Percentiles rank a stretch among this genome's conserved stretches.
Evolutionary conservation across 345 rosid genomes (phyloP).

Genomic region (Populus davidiana): DNA sequence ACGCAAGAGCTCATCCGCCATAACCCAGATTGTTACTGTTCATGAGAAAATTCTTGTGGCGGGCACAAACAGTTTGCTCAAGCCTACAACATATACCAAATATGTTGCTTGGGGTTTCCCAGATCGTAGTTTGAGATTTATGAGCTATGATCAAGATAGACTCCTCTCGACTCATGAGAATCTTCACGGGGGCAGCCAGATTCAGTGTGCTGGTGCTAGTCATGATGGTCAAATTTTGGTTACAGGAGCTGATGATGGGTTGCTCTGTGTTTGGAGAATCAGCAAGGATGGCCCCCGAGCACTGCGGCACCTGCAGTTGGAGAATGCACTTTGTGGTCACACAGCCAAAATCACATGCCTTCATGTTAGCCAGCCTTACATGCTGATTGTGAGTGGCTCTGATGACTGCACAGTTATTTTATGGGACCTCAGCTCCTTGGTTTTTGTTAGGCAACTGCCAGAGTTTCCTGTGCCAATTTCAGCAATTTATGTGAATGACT

Average conservation of each 20-base stretch:
- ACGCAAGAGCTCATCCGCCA: constrained; percentile 70
- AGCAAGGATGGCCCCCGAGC: constrained; percentile 63
- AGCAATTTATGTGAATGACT: constrained; percentile 85
- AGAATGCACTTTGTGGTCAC: constrained; percentile 85
- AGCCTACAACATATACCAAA: constrained; percentile 84
- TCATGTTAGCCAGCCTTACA: constrained; percentile 93
- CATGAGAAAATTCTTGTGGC: constrained; percentile 85
- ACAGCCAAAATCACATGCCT: constrained; percentile 80
- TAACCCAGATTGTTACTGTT: constrained; percentile 69
- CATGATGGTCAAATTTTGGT: constrained; percentile 92
- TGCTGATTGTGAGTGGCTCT: constrained; percentile 92
- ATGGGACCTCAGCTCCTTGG: constrained; percentile 94
- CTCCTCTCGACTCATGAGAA: constrained; percentile 94
- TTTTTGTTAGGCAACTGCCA: constrained; percentile 82
- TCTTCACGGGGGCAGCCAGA: constrained; percentile 91
- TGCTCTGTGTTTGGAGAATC: constrained; percentile 85
- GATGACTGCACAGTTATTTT: constrained; percentile 90
- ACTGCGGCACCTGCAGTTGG: constrained; percentile 50
- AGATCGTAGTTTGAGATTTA: constrained; percentile 90
- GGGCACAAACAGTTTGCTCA: constrained; percentile 67
- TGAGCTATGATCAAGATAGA: constrained; percentile 95
- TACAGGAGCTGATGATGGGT: constrained; percentile 93
- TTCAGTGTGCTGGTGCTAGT: constrained; percentile 79
- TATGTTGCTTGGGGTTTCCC: constrained; percentile 97
- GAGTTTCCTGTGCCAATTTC: constrained; percentile 84